Evolutionary conservation across 306 rosid genomes (phyloP).

Genomic region (Arachis hypogaea): DNA sequence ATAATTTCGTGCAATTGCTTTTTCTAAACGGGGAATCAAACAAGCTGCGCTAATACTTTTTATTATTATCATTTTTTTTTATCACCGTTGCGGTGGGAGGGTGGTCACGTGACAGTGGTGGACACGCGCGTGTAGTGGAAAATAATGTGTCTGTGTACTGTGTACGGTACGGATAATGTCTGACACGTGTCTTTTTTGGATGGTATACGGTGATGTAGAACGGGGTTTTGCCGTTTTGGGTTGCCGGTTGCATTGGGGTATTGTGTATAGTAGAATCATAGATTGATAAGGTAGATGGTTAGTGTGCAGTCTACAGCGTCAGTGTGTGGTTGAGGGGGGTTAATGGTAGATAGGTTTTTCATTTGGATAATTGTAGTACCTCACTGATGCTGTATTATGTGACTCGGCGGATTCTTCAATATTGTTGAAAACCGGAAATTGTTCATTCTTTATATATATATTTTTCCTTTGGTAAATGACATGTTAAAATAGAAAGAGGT

Average conservation of each 20-base stretch:
- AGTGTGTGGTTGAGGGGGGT: background rate
- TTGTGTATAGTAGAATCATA: constrained; percentile 7
- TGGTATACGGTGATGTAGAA: constrained; percentile 6
- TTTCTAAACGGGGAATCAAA: background rate
- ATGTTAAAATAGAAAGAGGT: too few relatives aligned
- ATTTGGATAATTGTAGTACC: too few relatives aligned
- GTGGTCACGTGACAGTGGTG: constrained; percentile 33
- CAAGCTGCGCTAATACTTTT: constrained; percentile 8
- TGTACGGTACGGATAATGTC: background rate
- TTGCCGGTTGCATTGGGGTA: background rate
- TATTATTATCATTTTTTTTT: background rate
- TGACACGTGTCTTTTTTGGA: background rate
- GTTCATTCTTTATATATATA: background rate
- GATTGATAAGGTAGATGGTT: background rate
- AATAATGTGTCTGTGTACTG: too few relatives aligned
- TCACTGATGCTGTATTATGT: constrained; percentile 2
- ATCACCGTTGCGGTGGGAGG: background rate
- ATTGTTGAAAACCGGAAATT: background rate
- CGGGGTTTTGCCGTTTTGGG: background rate
- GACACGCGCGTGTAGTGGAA: constrained; percentile 25
- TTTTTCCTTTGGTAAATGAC: background rate
- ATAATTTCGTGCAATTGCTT: background rate
- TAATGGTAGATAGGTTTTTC: too few relatives aligned
- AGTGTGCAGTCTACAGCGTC: background rate
- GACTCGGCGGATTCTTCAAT: background rate